A percentile compares a stretch with the other conserved stretches of the same genome.
phyloP scores from a whole-genome alignment of 257 asterid species.

The Solanum corneliomulleri region DNA sequence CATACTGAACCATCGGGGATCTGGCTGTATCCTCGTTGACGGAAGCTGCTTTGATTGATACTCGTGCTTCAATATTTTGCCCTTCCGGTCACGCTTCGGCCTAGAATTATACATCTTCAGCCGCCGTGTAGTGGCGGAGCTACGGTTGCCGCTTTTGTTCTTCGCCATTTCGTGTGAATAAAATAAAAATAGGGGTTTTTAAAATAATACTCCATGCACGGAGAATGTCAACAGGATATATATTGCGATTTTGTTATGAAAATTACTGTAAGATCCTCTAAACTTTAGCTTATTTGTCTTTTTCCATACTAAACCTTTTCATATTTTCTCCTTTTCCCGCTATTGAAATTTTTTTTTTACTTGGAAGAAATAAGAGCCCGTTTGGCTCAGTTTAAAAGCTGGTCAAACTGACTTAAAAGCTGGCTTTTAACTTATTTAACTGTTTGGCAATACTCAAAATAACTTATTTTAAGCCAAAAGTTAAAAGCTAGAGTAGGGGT shows the following conservation, averaged over 20 bases:
- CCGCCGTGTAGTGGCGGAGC: slow-evolving; percentile 82
- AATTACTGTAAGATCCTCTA: not conserved
- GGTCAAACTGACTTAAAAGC: too few species aligned
- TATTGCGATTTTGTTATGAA: not conserved
- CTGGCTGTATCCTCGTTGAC: slow-evolving; percentile 78
- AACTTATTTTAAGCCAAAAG: too few species aligned
- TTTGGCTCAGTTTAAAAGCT: too few species aligned
- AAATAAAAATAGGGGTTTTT: not conserved
- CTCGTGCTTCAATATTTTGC: slow-evolving; percentile 55
- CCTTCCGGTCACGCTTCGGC: slow-evolving; percentile 49
- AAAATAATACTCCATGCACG: not conserved
- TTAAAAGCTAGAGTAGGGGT: too few species aligned
- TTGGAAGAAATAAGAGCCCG: too few species aligned
- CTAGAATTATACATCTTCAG: slow-evolving; percentile 79
- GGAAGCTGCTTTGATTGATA: slow-evolving; percentile 83
- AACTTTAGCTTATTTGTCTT: not conserved
- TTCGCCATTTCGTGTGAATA: not conserved
- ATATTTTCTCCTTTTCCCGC: not conserved
- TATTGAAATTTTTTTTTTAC: not conserved
- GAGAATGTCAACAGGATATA: not conserved
- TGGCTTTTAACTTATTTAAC: too few species aligned
- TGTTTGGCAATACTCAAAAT: too few species aligned
- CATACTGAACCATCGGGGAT: slow-evolving; percentile 88
- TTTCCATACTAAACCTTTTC: not conserved
- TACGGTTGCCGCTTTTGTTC: slow-evolving; percentile 25